Evolutionary conservation across 2,329 filamentous ascomycete species (phyloP), one percentile per base, ranked within the genome.

Genomic region (Diaporthe vaccinii): DNA sequence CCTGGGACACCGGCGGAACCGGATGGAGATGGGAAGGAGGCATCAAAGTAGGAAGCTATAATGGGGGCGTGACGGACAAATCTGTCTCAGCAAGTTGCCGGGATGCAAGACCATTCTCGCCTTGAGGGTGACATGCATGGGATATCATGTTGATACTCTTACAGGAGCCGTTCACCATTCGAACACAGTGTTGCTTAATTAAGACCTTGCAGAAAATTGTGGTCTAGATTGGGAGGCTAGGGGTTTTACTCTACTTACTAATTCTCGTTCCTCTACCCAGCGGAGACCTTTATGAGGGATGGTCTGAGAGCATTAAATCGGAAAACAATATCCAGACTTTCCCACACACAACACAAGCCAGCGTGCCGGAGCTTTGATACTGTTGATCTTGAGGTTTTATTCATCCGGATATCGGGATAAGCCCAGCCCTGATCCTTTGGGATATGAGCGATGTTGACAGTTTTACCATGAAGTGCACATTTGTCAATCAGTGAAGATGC

Each of bases 1-100:
- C 73, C 69, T 55, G 75, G 62, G 22, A 75, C 73, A 28, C 69
- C 69, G 7, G 46, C 39, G 14, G 69, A 73, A n/a, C 46, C 31
- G 2, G 73, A 73, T 28, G 61, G 25, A 12, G 68, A 58, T 65
- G 53, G 41, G 2, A 39, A 39, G 57, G 53, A 34, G 36, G 46
- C 41, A 4, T 36, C n/a, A n/a, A 55, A 65, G 20, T 65, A 73
- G 36, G 36, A 55, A 15, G 17, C 14, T 14, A 7, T 7, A 10
- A 58, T 41, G 31, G 17, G 31, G 25, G 3, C 2, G 6, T 14
- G 14, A 28, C 2, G 14, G 7, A 39, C 5, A 20, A 39, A 15
- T 22, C 10, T n/a, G 31, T 20, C 15, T 7, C 0, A 15, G 57
- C 20, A 12, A 44, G 15, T 46, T 12, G 22, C 28, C 9, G 8